Conservation (phyloP, 139 green algal species). For the Limnomonas spitsbergensis region DNA sequence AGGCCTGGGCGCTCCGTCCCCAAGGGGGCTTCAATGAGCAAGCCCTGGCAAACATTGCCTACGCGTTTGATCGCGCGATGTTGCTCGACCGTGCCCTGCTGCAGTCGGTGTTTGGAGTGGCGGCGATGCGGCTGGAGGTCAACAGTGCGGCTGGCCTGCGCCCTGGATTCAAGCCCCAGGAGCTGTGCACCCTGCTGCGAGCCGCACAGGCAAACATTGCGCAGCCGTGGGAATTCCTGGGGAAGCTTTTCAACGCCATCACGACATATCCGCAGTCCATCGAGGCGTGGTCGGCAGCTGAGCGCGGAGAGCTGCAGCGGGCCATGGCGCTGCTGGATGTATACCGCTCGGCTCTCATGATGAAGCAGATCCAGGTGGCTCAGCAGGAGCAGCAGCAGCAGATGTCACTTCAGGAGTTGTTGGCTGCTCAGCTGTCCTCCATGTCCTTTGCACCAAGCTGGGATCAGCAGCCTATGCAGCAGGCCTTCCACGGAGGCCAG, state of each 20-base stretch:
- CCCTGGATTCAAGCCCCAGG: conserved; percentile 36
- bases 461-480: neutral
- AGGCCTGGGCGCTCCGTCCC: conserved; percentile 25
- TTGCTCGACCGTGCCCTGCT: conserved; percentile 43
- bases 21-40: conserved; percentile 61
- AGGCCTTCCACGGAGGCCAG: too few relatives aligned
- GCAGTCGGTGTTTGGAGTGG: conserved; percentile 40
- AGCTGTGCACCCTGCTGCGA: conserved; percentile 42
- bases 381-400: conserved; percentile 5
- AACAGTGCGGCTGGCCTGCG: conserved; percentile 1
- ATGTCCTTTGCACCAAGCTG: neutral
- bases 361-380: neutral
- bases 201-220: conserved; percentile 28
- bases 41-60: conserved; percentile 56
- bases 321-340: conserved; percentile 31
- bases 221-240: conserved; percentile 30
- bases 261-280: conserved; percentile 26
- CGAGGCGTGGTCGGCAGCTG: conserved; percentile 19
- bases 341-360: neutral
- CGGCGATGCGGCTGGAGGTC: conserved; percentile 39
- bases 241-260: conserved; percentile 22
- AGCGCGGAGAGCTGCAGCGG: conserved; percentile 32
- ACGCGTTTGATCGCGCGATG: conserved; percentile 39
- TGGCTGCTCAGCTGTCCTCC: neutral
- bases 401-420: neutral